Conservation (phyloP, 2,329 filamentous ascomycete genomes). For the Paramyrothecium roridum region DNA sequence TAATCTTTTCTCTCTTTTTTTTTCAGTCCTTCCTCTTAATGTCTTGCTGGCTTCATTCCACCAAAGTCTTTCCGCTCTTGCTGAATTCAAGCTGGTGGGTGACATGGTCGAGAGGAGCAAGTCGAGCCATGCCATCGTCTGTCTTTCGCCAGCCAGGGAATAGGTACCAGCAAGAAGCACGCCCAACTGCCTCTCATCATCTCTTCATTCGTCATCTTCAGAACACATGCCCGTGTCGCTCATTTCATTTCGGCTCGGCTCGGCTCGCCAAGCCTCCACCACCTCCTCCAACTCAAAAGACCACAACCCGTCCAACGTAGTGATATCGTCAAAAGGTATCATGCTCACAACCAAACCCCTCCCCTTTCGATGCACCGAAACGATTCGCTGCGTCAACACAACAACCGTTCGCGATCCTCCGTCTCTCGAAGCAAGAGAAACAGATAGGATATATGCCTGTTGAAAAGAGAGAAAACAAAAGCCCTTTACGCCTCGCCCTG, state of each 20-base stretch:
- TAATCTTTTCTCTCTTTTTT: conserved; percentile 21
- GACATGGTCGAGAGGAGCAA: not conserved
- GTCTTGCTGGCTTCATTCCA: conserved; percentile 9
- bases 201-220: conserved; percentile 3
- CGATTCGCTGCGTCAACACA: conserved; percentile 18
- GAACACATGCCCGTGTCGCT: too few species aligned
- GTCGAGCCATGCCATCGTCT: not conserved
- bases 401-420: conserved; percentile 21
- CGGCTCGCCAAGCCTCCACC: too few species aligned
- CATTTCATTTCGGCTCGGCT: too few species aligned
- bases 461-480: conserved; percentile 16
- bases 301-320: conserved; percentile 24
- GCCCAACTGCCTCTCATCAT: not conserved
- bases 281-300: conserved; percentile 13
- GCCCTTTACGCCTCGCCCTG: conserved; percentile 21
- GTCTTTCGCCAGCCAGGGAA: conserved; percentile 5
- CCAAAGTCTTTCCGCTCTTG: conserved; percentile 3
- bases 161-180: conserved; percentile 4
- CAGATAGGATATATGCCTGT: not conserved
- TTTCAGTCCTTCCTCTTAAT: conserved; percentile 11
- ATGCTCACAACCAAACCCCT: conserved; percentile 20
- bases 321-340: conserved; percentile 32
- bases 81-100: not conserved
- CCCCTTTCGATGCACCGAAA: conserved; percentile 15
- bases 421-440: not conserved